Base-by-base conservation (phyloP, 163 green algal genomes). In the Chloromonas sp. region DNA sequence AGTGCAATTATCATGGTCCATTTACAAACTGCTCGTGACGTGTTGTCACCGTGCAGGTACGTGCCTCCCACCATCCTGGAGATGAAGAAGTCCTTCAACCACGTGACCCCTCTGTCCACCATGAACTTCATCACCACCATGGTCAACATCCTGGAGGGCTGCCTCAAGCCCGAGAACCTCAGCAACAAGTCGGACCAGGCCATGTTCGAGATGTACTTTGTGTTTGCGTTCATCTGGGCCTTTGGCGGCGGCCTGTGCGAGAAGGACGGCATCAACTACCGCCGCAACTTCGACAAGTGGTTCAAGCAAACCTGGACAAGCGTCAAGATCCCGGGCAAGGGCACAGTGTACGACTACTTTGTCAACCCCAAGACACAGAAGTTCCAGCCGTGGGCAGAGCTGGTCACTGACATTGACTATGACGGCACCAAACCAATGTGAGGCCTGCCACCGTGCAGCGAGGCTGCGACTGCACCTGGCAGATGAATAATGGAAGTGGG, bases 221-320 rank as follows among this genome's bases (percentile, higher is more conserved):
- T 94, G 62, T 96, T 97, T 89, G 93, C 92, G 1, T 92, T 94
- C 74, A 93, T 96, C 81, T 97, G 94, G 94, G 92, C 93, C 1
- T 97, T 97, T 89, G 94, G 94, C n/a, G 92, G 93, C 59, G 93
- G 85, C 11, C 90, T 96, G 83, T 94, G 93, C 71, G 90, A 95
- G 82, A 96, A 96, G 87, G 94, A 97, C 83, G 94, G 94, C 89
- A 94, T 97, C 87, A 92, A 95, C 84, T 96, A 97, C 89, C 88
- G 86, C 60, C 88, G 90, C 83, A 96, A 95, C 89, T 97, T 96
- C 88, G 93, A 96, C 90, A 96, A 96, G 87, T 97, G 93, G 93
- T 97, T 92, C 88, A 96, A 96, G 90, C 78, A 89, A 59, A 94
- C 88, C 0, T 97, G 92, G 91, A 96, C 91, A 1, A 91, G 90